phyloP scores from a whole-genome alignment of 352 stramenopile species.

The Aphanomyces astaci region DNA sequence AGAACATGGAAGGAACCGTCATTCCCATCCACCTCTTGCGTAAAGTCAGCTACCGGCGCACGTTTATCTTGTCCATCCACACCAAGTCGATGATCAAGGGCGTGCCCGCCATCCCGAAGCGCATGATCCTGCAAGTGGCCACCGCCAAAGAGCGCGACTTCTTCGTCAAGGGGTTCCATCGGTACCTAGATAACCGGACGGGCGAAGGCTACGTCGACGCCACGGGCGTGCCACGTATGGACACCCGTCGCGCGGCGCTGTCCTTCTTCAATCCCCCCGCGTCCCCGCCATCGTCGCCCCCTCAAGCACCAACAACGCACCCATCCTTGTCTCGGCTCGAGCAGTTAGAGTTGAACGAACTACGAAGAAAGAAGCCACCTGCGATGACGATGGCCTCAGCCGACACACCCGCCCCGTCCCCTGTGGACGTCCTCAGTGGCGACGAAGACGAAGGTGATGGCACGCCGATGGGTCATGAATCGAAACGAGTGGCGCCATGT shows the following conservation, averaged over 20 bases:
- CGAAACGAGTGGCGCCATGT: not conserved
- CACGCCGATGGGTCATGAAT: not conserved
- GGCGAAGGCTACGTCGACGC: slow-evolving; percentile 39
- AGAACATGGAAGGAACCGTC: slow-evolving; percentile 42
- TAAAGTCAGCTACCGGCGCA: slow-evolving; percentile 56
- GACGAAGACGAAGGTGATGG: not conserved
- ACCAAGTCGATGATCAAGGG: slow-evolving; percentile 32
- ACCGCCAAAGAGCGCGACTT: slow-evolving; percentile 55
- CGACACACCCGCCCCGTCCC: not conserved
- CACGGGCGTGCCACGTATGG: slow-evolving; percentile 39
- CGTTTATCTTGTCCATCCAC: slow-evolving; percentile 39
- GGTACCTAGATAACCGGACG: slow-evolving; percentile 44
- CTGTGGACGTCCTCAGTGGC: not conserved
- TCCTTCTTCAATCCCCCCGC: slow-evolving; percentile 12
- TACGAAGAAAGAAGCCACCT: not conserved
- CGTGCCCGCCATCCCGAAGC: slow-evolving; percentile 44
- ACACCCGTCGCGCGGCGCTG: slow-evolving; percentile 3
- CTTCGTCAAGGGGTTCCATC: slow-evolving; percentile 47
- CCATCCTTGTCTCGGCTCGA: not conserved
- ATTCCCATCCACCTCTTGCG: slow-evolving; percentile 36
- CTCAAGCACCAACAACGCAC: not conserved
- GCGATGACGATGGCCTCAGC: too few species aligned
- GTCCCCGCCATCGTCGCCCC: not conserved
- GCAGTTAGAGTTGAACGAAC: not conserved
- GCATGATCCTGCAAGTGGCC: slow-evolving; percentile 48